Conservation (phyloP, 2,329 filamentous ascomycete genomes). For the Didymella lethalis region DNA sequence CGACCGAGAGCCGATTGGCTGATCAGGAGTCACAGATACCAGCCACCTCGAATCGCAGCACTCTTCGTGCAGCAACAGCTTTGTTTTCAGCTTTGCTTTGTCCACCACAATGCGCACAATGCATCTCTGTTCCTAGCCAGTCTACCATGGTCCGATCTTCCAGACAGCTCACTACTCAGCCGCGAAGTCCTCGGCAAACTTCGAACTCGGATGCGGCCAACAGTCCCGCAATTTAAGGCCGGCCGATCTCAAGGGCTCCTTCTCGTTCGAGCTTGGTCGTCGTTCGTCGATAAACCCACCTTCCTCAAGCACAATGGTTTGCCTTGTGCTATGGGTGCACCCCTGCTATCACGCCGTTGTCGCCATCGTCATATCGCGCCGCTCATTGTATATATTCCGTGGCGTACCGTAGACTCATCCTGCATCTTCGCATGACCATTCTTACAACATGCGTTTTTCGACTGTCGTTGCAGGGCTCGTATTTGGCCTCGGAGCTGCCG, state of each 20-base stretch:
- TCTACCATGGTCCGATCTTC: too few species aligned
- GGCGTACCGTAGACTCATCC: not conserved
- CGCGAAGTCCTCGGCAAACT: constrained; percentile 2
- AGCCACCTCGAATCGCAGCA: not conserved
- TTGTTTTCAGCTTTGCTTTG: not conserved
- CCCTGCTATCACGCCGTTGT: constrained; percentile 25
- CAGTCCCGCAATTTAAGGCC: constrained; percentile 20
- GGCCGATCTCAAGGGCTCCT: constrained; percentile 38
- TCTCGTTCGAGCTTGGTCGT: constrained; percentile 35
- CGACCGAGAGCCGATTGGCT: constrained; percentile 14
- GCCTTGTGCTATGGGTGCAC: constrained; percentile 24
- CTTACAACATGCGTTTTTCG: constrained; percentile 38
- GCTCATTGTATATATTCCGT: constrained; percentile 12
- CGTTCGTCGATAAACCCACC: constrained; percentile 33
- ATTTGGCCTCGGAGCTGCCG: constrained; percentile 37
- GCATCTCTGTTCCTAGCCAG: not conserved
- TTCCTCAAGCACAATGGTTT: constrained; percentile 35
- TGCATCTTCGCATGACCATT: constrained; percentile 20
- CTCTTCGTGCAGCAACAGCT: not conserved
- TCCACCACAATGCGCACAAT: not conserved
- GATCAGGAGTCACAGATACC: not conserved
- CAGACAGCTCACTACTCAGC: not conserved
- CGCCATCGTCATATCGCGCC: constrained; percentile 24
- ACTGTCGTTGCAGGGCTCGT: constrained; percentile 32
- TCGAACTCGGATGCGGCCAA: constrained; percentile 13